Percentiles rank a stretch among this genome's conserved stretches.
phyloP scores from a whole-genome alignment of 108 stramenopile species.

The Cyclostephanos tholiformis region DNA sequence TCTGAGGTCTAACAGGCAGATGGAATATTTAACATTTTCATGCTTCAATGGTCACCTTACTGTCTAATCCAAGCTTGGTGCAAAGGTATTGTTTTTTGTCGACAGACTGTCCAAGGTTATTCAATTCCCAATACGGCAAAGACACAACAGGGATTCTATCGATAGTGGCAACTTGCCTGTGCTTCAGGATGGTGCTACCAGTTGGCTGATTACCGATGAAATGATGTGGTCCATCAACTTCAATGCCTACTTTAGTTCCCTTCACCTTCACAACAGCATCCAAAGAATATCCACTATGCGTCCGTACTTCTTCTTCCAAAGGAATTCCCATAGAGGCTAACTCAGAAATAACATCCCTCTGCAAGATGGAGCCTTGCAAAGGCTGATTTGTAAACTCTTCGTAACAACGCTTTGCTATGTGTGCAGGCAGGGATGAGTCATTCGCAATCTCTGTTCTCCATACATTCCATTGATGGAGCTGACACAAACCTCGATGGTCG shows the following conservation, averaged over 20 bases:
- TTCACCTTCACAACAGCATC: conserved; percentile 31
- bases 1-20: too few species aligned
- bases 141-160: conserved; percentile 33
- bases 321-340: conserved; percentile 31
- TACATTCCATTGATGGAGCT: conserved; percentile 46
- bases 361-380: conserved; percentile 8
- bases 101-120: conserved; percentile 6
- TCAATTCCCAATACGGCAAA: conserved; percentile 51
- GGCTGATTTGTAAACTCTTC: conserved; percentile 14
- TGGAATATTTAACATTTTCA: too few species aligned
- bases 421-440: conserved; percentile 23
- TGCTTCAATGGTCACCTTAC: background rate
- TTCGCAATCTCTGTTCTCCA: conserved; percentile 34
- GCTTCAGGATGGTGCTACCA: conserved; percentile 40
- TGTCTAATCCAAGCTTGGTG: conserved; percentile 9
- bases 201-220: conserved; percentile 25
- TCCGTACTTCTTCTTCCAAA: conserved; percentile 24
- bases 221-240: conserved; percentile 56
- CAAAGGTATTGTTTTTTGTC: conserved; percentile 38
- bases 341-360: conserved; percentile 39
- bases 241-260: conserved; percentile 41
- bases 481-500: conserved; percentile 30
- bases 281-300: conserved; percentile 27
- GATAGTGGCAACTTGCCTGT: conserved; percentile 31
- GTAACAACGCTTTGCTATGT: conserved; percentile 29